phyloP scores from a whole-genome alignment of 1,284 basidiomycete genomes.

The Irpex sp. region DNA sequence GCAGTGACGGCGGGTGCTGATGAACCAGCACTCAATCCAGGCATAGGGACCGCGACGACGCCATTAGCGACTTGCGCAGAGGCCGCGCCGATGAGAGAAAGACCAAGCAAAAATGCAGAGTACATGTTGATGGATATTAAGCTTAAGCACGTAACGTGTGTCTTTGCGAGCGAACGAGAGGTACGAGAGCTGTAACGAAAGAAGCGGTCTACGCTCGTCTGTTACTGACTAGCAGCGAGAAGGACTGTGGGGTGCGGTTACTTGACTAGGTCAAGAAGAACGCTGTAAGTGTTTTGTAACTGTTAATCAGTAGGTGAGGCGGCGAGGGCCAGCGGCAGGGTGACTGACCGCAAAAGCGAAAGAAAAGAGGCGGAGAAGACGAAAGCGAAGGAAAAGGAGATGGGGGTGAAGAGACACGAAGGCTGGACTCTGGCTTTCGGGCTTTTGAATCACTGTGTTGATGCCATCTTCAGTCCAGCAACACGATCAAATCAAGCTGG shows the following conservation, averaged over 20 bases:
- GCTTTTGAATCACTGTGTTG: constrained; percentile 22
- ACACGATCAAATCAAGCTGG: constrained; percentile 19
- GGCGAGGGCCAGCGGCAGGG: constrained; percentile 21
- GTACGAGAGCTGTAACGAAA: constrained; percentile 34
- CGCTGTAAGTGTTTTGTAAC: constrained; percentile 25
- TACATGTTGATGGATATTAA: constrained; percentile 49
- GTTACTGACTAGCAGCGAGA: constrained; percentile 31
- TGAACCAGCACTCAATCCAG: constrained; percentile 10
- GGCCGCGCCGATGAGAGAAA: constrained; percentile 53
- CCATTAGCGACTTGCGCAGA: constrained; percentile 54
- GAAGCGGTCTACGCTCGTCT: constrained; percentile 70
- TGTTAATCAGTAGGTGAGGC: constrained; percentile 4
- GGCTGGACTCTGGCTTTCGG: constrained; percentile 28
- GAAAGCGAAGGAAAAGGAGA: constrained; percentile 40
- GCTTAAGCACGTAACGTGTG: constrained; percentile 19
- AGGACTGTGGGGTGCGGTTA: constrained; percentile 25
- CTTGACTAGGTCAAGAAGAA: constrained; percentile 29
- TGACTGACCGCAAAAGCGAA: constrained; percentile 13
- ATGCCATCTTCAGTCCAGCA: constrained; percentile 20
- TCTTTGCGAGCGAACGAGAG: constrained; percentile 32
- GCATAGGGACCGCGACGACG: constrained; percentile 42
- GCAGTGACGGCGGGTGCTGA: constrained; percentile 13
- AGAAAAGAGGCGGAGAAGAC: constrained; percentile 17
- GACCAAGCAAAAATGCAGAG: constrained; percentile 49
- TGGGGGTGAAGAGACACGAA: constrained; percentile 27